phyloP scores from a whole-genome alignment of 2,329 filamentous ascomycete genomes.

The Fusarium ambrosium region DNA sequence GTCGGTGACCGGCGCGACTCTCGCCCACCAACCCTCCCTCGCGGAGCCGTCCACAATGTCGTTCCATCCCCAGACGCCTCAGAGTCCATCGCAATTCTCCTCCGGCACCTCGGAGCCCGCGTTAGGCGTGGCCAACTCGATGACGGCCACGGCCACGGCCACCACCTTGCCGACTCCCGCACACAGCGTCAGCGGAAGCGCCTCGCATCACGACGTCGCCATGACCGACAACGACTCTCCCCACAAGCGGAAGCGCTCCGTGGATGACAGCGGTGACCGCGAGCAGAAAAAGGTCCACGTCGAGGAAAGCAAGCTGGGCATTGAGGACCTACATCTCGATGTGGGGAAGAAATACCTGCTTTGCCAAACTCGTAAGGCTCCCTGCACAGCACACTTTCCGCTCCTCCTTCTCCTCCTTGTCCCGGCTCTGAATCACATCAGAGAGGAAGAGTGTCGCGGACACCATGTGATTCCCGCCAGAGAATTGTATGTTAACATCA shows the following conservation, averaged over 20 bases:
- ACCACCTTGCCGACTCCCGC: conserved; percentile 72
- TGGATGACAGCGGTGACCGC: conserved; percentile 69
- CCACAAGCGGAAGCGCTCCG: conserved; percentile 72
- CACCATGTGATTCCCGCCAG: conserved; percentile 43
- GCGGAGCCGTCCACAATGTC: conserved; percentile 68
- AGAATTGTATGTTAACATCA: conserved; percentile 60
- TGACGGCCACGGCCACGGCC: conserved; percentile 63
- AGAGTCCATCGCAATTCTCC: conserved; percentile 75
- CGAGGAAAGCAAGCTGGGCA: conserved; percentile 72
- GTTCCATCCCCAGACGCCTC: conserved; percentile 76
- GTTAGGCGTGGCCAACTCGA: conserved; percentile 65
- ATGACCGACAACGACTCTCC: conserved; percentile 68
- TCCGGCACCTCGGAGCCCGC: conserved; percentile 66
- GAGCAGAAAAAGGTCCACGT: conserved; percentile 73
- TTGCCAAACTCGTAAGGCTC: conserved; percentile 76
- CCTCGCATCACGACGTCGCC: conserved; percentile 59
- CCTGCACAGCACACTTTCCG: conserved; percentile 57
- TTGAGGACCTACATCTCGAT: conserved; percentile 75
- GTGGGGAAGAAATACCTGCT: conserved; percentile 77
- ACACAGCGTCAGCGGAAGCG: conserved; percentile 72
- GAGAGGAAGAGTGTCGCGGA: conserved; percentile 32
- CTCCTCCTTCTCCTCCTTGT: conserved; percentile 33
- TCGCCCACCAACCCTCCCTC: conserved; percentile 47
- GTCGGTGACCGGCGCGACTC: conserved; percentile 52
- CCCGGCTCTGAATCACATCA: conserved; percentile 31